Evolutionary conservation across 192 early-diverging fungal species (phyloP), one percentile per base, ranked within the genome.

Genomic region (Ramicandelaber brevisporus): DNA sequence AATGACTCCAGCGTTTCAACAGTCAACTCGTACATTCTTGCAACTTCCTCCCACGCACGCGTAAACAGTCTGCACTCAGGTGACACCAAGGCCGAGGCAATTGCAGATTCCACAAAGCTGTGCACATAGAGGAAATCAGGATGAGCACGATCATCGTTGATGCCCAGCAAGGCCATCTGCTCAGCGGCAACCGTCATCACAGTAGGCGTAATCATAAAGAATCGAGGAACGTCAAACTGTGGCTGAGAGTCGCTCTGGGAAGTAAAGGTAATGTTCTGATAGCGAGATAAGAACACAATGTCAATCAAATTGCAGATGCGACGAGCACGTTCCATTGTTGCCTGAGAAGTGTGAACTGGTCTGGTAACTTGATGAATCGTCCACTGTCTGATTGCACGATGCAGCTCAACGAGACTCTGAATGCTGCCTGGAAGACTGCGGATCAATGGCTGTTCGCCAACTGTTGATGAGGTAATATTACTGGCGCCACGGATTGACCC

Each of bases 361-460:
- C 56, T 44, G 2, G 62, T 37, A 21, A 78, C 41, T 36, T 78
- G 62, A 0, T 53, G 41, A 24, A 65, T 67, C 1, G 67, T 59
- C 69, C 71, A 78, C 2, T 60, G 57, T 4, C 69, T 64, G 29
- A 78, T 68, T 11, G 55, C 43, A 33, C 60, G 62, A 34, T 78
- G 71, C 28, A 73, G 49, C 31, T 55, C 60, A 29, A 64, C 61
- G 27, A 78, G 41, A 20, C 51, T 46, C 22, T 74, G 68, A 14
- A 78, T 67, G 31, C 63, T 59, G 19, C 61, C 48, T 6, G 74
- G 74, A 22, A 78, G 44, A 2, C 56, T 59, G 14, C 48, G 49
- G 14, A 64, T 34, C 2, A 78, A 37, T 16, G 57, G 44, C 15
- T 64, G 55, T 21, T 61, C 64, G 10, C 40, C 45, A 29, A 50